These are phyloP conservation scores for Venturia effusa DNA, from an alignment of 2,329 filamentous ascomycete genomes.

Conservation along the genomic window DNA sequence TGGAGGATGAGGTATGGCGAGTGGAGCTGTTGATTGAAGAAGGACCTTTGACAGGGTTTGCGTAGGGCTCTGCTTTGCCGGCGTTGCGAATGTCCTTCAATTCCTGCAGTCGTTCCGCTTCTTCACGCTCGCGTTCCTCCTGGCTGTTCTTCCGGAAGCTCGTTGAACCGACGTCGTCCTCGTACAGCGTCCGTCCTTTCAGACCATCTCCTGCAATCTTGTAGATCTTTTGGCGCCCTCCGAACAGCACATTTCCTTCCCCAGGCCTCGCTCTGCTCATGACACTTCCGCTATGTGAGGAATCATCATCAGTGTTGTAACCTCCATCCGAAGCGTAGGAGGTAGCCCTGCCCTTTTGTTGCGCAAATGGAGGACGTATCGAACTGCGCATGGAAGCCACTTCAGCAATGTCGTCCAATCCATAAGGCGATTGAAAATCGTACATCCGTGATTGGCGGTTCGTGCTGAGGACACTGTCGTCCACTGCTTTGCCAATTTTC, in stretches of 20 bases:
- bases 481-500: constrained; percentile 84
- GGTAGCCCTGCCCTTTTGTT: constrained; percentile 41
- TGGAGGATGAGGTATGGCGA: constrained; percentile 74
- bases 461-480: constrained; percentile 82
- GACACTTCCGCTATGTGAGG: constrained; percentile 55
- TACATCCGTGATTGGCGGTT: constrained; percentile 69
- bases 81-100: constrained; percentile 28
- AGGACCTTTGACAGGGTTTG: constrained; percentile 30
- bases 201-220: constrained; percentile 54
- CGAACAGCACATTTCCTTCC: constrained; percentile 89
- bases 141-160: constrained; percentile 69
- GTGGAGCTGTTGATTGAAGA: constrained; percentile 48
- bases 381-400: constrained; percentile 66
- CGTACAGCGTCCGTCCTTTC: constrained; percentile 61
- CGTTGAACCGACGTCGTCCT: constrained; percentile 74
- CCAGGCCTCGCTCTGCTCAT: constrained; percentile 73
- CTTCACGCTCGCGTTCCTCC: constrained; percentile 42
- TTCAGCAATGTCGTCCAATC: constrained; percentile 80
- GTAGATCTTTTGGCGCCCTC: constrained; percentile 91
- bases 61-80: constrained; percentile 31
- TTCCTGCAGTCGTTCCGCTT: constrained; percentile 29
- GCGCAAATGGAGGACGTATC: constrained; percentile 22
- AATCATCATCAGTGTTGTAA: constrained; percentile 54
- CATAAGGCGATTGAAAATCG: constrained; percentile 44
- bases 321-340: constrained; percentile 55